Evolutionary conservation across 768 basidiomycete genomes (phyloP), one percentile per base, ranked within the genome.

Genomic region (Pulveroboletus frians): DNA sequence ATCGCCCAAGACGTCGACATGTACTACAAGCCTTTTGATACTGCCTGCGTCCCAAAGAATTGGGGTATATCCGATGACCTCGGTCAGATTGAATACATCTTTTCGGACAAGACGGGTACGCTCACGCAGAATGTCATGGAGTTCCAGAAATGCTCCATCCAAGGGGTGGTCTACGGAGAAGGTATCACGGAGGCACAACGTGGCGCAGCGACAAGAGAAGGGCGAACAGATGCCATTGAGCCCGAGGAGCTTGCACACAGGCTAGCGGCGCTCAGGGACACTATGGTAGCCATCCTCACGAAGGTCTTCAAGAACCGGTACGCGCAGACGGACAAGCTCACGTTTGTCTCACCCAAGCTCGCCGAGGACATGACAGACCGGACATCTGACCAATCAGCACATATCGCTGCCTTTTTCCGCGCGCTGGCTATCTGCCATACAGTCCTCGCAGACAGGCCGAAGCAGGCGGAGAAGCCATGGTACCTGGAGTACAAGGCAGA

Each of bases 31-130:
- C 81, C 85, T 32, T 85, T 85, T 65, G 84, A 96, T 63, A 85
- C 89, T 2, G 73, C 91, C 1, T 97, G 95, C 59, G 83, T 92
- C 4, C 94, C 95, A 23, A 97, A 97, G 68, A 94, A 91, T 5
- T 97, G 95, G 94, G 95, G 94, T 64, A 94, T 98, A 59, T 96
- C 92, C 3, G 95, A 98, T 65, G 95, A 98, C 70, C 82, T 99
- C 2, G 95, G 95, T 21, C 95, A 98, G 72, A 97, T 98, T 68
- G 94, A 97, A 73, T 99, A 95, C 67, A 76, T 87, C 62, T 87
- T 87, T 64, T 92, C 88, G 9, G 92, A 94, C 77, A 95, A 95
- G 75, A 95, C 93, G 0, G 92, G 92, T 20, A 99, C 95, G 7
- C 83, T 99, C 42, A 99, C 95, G 0, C 94, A 96, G 69, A 99